These are phyloP conservation scores for Pseudozyma flocculosa DNA, from an alignment of 1,284 basidiomycete species.

Conservation along the genomic window DNA sequence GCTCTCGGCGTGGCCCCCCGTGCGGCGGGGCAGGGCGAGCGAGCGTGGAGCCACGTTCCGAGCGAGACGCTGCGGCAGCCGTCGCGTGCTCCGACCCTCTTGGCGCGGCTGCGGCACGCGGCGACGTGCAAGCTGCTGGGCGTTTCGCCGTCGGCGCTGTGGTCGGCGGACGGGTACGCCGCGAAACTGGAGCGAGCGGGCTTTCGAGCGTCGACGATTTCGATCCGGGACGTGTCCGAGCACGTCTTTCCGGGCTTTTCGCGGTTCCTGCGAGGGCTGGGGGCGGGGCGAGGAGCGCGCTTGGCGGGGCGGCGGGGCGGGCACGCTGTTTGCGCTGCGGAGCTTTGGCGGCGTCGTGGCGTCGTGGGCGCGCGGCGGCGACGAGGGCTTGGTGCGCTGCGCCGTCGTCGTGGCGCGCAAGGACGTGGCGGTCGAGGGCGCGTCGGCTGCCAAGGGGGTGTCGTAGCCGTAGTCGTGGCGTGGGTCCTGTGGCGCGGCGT, in stretches of 20 bases:
- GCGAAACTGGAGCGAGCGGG: slow-evolving; percentile 21
- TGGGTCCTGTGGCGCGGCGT: not conserved
- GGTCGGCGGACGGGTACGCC: slow-evolving; percentile 33
- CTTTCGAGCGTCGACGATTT: slow-evolving; percentile 12
- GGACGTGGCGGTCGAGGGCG: not conserved
- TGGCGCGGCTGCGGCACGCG: slow-evolving; percentile 10
- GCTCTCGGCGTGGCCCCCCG: slow-evolving; percentile 41
- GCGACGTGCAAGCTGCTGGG: slow-evolving; percentile 24
- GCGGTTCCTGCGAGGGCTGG: slow-evolving; percentile 33
- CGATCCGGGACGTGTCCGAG: slow-evolving; percentile 45
- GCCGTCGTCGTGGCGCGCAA: slow-evolving; percentile 39
- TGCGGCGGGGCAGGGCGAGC: not conserved
- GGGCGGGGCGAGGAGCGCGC: slow-evolving; percentile 25
- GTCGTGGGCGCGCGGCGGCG: slow-evolving; percentile 44
- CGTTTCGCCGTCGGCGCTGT: slow-evolving; percentile 27
- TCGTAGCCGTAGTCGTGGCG: too few species aligned
- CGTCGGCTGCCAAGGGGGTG: not conserved
- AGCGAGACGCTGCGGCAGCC: slow-evolving; percentile 17
- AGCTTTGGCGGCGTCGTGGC: slow-evolving; percentile 43
- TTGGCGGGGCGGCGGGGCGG: slow-evolving; percentile 35
- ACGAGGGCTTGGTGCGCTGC: slow-evolving; percentile 34
- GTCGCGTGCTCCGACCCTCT: slow-evolving; percentile 11
- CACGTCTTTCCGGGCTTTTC: slow-evolving; percentile 50
- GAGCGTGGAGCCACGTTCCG: slow-evolving; percentile 1
- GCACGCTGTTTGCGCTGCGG: slow-evolving; percentile 23